Base-by-base conservation (phyloP, 164 flowering plant genomes). In the Sextonia rubra region DNA sequence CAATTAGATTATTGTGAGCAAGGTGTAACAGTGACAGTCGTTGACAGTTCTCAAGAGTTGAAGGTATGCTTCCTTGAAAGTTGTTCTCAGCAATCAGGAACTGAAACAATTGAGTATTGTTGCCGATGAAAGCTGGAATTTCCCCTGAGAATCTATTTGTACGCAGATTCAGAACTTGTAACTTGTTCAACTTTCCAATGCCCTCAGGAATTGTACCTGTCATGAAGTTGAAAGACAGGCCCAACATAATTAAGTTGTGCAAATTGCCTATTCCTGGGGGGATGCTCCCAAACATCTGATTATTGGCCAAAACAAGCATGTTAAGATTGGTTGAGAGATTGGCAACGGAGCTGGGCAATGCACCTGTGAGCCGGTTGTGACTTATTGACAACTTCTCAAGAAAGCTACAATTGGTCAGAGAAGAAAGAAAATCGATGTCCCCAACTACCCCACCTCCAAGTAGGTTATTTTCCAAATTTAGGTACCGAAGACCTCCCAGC, bases 301-400 rank as follows among this genome's bases (percentile, higher is more conserved):
- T 86, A 0, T 17, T 3, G 15, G 48, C 71, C 22, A 80, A 85
- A 79, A 81, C 62, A 71, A 74, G 74, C 0, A 79, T 14, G 1
- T 64, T 26, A 15, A 84, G 79, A 15, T 0, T 47, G 7, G 69
- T 80, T 3, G 90, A 85, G 22, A 88, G 85, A 73, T 86, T 83
- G n/a, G 84, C 86, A 4, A 85, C 69, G 17, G 90, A 82, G 5
- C 75, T 76, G 1, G 89, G 88, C 48, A 88, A 69, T 0, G 25
- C 70, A 17, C 92, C 92, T 29, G 73, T 76, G 8, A 88, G 25
- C 61, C 7, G 71, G 74, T 88, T 88, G 12, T 63, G 73, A 48
- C 75, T 82, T 8, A 86, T 5, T 0, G 82, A 80, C 7, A 88
- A 80, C 22, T 49, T 61, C 3, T 73, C n/a, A 2, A 88, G 81